A percentile compares a stretch with the other conserved stretches of the same genome.
These are phyloP conservation scores for Auricularia auricula-judae DNA, from an alignment of 768 basidiomycete species.

Conservation along the genomic window DNA sequence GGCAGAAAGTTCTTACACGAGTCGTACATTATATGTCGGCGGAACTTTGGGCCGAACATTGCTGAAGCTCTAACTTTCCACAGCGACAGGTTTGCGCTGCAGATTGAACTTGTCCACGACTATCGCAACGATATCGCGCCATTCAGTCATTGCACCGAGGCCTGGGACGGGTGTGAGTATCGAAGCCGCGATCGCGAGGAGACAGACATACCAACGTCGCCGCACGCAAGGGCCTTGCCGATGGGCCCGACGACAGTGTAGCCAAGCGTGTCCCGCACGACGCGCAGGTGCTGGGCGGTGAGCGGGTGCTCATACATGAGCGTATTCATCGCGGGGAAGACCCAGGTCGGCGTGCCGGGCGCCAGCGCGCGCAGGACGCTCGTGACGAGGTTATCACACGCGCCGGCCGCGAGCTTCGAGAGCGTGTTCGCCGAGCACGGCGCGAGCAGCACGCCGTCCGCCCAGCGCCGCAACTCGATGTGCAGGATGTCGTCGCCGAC, in stretches of 20 bases:
- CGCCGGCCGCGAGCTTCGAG: conserved; percentile 79
- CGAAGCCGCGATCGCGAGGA: too few species aligned
- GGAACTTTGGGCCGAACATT: too few species aligned
- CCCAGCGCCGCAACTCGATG: conserved; percentile 91
- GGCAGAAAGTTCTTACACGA: too few species aligned
- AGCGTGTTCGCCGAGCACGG: conserved; percentile 97
- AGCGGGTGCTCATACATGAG: conserved; percentile 94
- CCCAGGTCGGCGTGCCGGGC: conserved; percentile 73
- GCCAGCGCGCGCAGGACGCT: conserved; percentile 70
- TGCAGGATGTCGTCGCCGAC: conserved; percentile 91
- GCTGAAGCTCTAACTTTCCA: not conserved
- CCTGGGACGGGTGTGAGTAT: conserved; percentile 31
- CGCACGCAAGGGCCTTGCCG: conserved; percentile 81
- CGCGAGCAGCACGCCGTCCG: conserved; percentile 87
- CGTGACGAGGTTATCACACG: conserved; percentile 87
- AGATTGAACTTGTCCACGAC: conserved; percentile 45
- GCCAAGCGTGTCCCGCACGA: conserved; percentile 61
- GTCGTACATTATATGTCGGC: too few species aligned
- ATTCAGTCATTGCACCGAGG: conserved; percentile 92
- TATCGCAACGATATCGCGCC: conserved; percentile 75
- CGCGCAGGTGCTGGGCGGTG: conserved; percentile 69
- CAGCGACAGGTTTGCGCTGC: not conserved
- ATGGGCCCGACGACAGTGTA: conserved; percentile 84
- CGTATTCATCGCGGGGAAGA: conserved; percentile 99
- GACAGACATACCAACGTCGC: conserved; percentile 57